Evolutionary conservation across 768 basidiomycete species (phyloP).

Genomic region (Megacollybia marginata): DNA sequence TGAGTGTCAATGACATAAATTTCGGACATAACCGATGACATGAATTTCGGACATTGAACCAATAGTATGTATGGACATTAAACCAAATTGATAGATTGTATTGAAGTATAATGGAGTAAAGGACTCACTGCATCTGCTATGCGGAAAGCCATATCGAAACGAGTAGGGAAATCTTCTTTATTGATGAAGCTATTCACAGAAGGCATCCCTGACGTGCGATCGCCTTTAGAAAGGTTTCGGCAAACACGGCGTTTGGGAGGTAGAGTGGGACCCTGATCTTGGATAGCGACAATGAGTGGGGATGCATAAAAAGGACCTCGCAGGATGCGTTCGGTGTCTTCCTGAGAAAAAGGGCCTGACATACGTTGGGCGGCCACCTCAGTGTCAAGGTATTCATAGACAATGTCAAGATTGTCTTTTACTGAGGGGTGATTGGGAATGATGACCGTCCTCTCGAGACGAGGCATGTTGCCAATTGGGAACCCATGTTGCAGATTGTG

Average conservation of each 20-base stretch:
- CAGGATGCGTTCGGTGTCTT: conserved; percentile 5
- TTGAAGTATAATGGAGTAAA: too few species aligned
- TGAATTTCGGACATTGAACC: too few species aligned
- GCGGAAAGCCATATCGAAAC: conserved; percentile 4
- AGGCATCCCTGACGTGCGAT: conserved; percentile 3
- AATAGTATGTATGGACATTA: too few species aligned
- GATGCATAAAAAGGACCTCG: conserved; percentile 10
- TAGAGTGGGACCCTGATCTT: conserved; percentile 6
- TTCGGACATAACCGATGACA: too few species aligned
- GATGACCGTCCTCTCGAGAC: neutral
- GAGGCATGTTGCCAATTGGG: too few species aligned
- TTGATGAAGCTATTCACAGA: neutral
- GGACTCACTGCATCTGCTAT: conserved; percentile 9
- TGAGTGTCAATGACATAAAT: too few species aligned
- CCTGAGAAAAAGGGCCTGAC: conserved; percentile 8
- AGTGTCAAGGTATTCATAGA: conserved; percentile 5
- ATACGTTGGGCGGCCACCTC: conserved; percentile 9
- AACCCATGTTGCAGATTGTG: too few species aligned
- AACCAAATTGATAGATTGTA: too few species aligned
- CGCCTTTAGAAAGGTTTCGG: conserved; percentile 12
- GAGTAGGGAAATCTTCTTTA: conserved; percentile 10
- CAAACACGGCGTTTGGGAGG: conserved; percentile 9
- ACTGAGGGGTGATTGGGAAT: conserved; percentile 8
- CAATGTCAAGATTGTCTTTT: neutral
- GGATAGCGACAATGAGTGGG: conserved; percentile 9